Base-by-base conservation (phyloP, 768 basidiomycete species). In the Hericium alpestre region DNA sequence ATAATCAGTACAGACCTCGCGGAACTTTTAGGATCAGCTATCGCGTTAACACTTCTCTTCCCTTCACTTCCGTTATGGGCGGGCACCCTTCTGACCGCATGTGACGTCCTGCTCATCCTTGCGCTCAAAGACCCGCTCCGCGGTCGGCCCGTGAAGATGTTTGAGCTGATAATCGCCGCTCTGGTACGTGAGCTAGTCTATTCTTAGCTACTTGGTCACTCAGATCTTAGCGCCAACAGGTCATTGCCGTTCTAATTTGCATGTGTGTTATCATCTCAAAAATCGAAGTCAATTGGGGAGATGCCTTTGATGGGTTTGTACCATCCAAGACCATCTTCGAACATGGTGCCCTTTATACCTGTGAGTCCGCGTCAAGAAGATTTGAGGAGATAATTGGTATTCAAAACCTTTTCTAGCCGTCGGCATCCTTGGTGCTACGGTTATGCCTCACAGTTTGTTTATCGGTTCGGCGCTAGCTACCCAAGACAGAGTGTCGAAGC, bases 71-170 rank as follows among this genome's bases (percentile, higher is more conserved):
- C 79, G 6, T 66, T 80, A 12, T 80, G 73, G 72, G 75, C 68
- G 1, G 73, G 72, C 39, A 77, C 80, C 9, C 70, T 80, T 43
- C 60, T 81, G 38, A 81, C 79, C 13, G 74, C 74, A 0, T 60
- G 65, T 23, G 79, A 81, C 55, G 78, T 80, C 38, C 67, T 81
- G 38, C 55, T 81, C 55, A 68, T 94, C 37, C 80, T 94, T 38
- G 80, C 79, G 0, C 70, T 91, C 58, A 77, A 83, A 3, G 87
- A 90, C 65, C 88, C 87, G 12, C 68, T 87, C 40, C 75, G 76
- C 40, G 52, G 59, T 12, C 51, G 61, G 37, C 89, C 87, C 8
- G 86, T 84, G 41, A 79, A 76, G 63, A 61, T 81, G 62, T 90
- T 91, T 61, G 89, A 91, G 63, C 62, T 77, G 15, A 59, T 86